phyloP scores from a whole-genome alignment of 2,329 filamentous ascomycete genomes.

The Talaromyces sp. region DNA sequence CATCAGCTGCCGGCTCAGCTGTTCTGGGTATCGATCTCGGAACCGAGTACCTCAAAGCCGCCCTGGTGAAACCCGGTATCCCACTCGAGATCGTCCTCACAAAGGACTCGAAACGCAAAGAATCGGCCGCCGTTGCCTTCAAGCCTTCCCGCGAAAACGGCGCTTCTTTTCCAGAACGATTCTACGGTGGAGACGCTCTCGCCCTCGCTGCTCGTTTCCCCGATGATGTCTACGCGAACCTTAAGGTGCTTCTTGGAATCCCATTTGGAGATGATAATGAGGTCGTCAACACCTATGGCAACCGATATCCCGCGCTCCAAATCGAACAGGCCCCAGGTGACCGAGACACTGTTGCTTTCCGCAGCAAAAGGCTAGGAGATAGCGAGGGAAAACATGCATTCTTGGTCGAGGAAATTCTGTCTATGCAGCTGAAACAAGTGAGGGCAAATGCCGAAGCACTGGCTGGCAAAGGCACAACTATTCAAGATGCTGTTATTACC shows the following conservation, averaged over 20 bases:
- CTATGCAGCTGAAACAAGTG: slow-evolving; percentile 93
- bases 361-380: slow-evolving; percentile 63
- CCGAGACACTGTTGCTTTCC: slow-evolving; percentile 72
- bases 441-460: slow-evolving; percentile 80
- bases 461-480: slow-evolving; percentile 66
- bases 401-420: slow-evolving; percentile 85
- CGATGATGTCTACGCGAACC: slow-evolving; percentile 87
- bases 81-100: slow-evolving; percentile 96
- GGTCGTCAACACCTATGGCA: slow-evolving; percentile 63
- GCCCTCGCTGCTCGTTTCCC: slow-evolving; percentile 83
- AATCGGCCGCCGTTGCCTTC: slow-evolving; percentile 84
- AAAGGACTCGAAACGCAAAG: slow-evolving; percentile 96
- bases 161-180: slow-evolving; percentile 74
- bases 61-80: slow-evolving; percentile 91
- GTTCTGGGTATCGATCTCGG: slow-evolving; percentile 91
- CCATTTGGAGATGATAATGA: slow-evolving; percentile 38
- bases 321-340: slow-evolving; percentile 49
- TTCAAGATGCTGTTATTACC: slow-evolving; percentile 82
- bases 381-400: slow-evolving; percentile 60
- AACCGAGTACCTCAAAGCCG: slow-evolving; percentile 94
- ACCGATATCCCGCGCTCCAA: slow-evolving; percentile 72
- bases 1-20: slow-evolving; percentile 61
- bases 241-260: slow-evolving; percentile 85
- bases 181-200: slow-evolving; percentile 87
- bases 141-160: slow-evolving; percentile 69